These are phyloP conservation scores for Capniomyces stellatus DNA, from an alignment of 371 early-diverging fungal genomes.

Conservation along the genomic window DNA sequence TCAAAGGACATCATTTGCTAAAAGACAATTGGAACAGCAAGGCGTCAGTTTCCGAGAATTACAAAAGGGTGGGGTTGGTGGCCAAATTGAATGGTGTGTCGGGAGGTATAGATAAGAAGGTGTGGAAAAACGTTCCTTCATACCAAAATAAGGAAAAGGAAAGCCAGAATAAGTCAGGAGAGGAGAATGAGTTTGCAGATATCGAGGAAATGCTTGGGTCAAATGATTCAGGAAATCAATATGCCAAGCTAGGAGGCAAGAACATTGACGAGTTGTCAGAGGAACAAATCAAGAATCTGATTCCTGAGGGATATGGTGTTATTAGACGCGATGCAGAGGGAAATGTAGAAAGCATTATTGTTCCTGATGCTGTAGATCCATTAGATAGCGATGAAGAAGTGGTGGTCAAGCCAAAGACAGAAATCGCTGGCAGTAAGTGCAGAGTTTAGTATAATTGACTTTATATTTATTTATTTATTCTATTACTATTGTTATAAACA, in stretches of 20 bases:
- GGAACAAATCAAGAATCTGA: slow-evolving; percentile 28
- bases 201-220: slow-evolving; percentile 14
- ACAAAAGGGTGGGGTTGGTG: slow-evolving; percentile 43
- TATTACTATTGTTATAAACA: neutral
- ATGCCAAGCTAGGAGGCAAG: slow-evolving; percentile 12
- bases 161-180: neutral
- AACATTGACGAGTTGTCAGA: slow-evolving; percentile 29
- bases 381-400: slow-evolving; percentile 20
- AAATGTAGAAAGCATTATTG: slow-evolving; percentile 49
- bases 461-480: slow-evolving; percentile 3
- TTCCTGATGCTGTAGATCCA: slow-evolving; percentile 15
- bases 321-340: slow-evolving; percentile 74
- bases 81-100: slow-evolving; percentile 54
- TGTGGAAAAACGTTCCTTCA: neutral
- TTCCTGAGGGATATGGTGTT: slow-evolving; percentile 47
- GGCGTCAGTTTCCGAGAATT: slow-evolving; percentile 21
- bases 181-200: slow-evolving; percentile 4
- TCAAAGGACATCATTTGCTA: slow-evolving; percentile 20
- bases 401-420: slow-evolving; percentile 12
- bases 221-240: slow-evolving; percentile 12
- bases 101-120: slow-evolving; percentile 34
- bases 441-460: too few species aligned
- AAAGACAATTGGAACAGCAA: slow-evolving; percentile 19
- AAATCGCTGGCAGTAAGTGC: slow-evolving; percentile 3
- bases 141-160: slow-evolving; percentile 6